A percentile compares a stretch with the other conserved stretches of the same genome.
Conservation (phyloP, 139 green algal genomes). For the Closterium sp. region DNA sequence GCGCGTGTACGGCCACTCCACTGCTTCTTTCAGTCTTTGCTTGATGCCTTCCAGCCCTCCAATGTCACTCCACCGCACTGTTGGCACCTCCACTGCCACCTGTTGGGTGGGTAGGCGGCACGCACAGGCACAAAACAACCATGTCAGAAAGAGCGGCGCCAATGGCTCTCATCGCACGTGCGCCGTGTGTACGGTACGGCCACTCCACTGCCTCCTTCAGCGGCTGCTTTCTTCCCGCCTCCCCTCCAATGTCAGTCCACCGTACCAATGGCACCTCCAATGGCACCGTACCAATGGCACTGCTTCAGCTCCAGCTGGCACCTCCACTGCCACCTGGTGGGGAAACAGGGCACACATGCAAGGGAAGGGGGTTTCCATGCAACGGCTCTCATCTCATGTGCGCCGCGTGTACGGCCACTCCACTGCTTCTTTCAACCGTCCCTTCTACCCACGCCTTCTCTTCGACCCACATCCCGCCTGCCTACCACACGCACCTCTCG, state of each 20-base stretch:
- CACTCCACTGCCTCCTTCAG: too few relatives aligned
- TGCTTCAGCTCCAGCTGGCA: constrained; percentile 57
- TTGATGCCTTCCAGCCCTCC: constrained; percentile 70
- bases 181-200: too few relatives aligned
- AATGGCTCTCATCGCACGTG: too few relatives aligned
- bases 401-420: constrained; percentile 65
- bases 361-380: too few relatives aligned
- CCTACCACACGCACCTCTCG: constrained; percentile 37
- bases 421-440: constrained; percentile 67
- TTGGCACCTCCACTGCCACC: constrained; percentile 64
- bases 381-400: constrained; percentile 54
- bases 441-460: too few relatives aligned
- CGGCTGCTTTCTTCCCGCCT: too few relatives aligned
- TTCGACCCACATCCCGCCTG: too few relatives aligned
- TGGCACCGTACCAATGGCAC: constrained; percentile 37
- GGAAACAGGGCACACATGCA: too few relatives aligned
- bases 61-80: constrained; percentile 89
- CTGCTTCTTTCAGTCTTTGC: constrained; percentile 59
- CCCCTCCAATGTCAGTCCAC: too few relatives aligned
- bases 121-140: too few relatives aligned
- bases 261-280: constrained; percentile 47
- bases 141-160: too few relatives aligned
- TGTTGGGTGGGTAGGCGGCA: too few relatives aligned
- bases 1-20: constrained; percentile 66
- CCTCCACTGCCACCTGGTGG: constrained; percentile 51